Conservation (phyloP, 306 rosid species). For the Vigna unguiculata region DNA sequence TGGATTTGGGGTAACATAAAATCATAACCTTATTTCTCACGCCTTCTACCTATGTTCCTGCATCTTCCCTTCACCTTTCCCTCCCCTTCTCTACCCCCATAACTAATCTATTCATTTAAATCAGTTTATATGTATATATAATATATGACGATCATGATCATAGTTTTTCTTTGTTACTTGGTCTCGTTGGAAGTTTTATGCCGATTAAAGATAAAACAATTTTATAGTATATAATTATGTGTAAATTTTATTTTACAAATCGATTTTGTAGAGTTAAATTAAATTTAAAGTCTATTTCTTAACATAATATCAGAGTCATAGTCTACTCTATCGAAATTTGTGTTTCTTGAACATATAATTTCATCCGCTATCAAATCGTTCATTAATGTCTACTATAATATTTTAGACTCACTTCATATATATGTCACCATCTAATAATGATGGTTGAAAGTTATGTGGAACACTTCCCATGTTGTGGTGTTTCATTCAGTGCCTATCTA, state of each 20-base stretch:
- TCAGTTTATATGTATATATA: neutral
- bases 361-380: too few relatives aligned
- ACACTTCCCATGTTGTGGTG: neutral
- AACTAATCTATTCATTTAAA: neutral
- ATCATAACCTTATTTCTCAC: slow-evolving; percentile 25
- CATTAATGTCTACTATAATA: too few relatives aligned
- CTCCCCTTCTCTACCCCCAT: neutral
- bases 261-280: too few relatives aligned
- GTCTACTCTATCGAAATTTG: too few relatives aligned
- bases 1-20: slow-evolving; percentile 33
- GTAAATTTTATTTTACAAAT: too few relatives aligned
- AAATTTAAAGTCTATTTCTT: too few relatives aligned
- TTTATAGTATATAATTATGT: too few relatives aligned
- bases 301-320: too few relatives aligned
- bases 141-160: neutral
- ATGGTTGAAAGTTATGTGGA: neutral
- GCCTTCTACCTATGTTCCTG: slow-evolving; percentile 16
- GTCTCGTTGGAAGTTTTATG: too few relatives aligned
- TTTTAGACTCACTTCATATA: neutral
- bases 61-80: too few relatives aligned
- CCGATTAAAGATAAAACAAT: too few relatives aligned
- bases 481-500: neutral
- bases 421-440: slow-evolving; percentile 5
- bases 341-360: too few relatives aligned
- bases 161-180: neutral